Percentiles rank a stretch among this genome's conserved stretches.
Evolutionary conservation across 108 stramenopile genomes (phyloP).

Genomic region (Cyclotella cryptica): DNA sequence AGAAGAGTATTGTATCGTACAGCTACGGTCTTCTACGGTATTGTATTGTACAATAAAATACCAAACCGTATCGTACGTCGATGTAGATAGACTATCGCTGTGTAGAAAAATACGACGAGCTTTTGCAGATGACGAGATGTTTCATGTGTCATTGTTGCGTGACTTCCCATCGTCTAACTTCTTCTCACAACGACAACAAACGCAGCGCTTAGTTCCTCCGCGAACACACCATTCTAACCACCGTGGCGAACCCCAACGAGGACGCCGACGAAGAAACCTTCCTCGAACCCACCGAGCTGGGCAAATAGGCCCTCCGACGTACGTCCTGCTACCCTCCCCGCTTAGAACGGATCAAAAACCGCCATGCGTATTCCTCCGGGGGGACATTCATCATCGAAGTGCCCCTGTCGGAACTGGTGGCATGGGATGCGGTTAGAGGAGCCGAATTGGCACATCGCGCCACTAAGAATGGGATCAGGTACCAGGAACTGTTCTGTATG

Average conservation of each 20-base stretch:
- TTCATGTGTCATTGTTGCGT: too few species aligned
- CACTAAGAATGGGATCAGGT: slow-evolving; percentile 73
- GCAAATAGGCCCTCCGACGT: slow-evolving; percentile 56
- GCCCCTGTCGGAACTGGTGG: slow-evolving; percentile 70
- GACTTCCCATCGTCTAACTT: too few species aligned
- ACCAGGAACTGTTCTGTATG: slow-evolving; percentile 72
- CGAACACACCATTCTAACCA: slow-evolving; percentile 71
- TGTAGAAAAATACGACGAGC: too few species aligned
- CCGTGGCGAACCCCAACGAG: slow-evolving; percentile 42
- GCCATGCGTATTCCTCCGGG: slow-evolving; percentile 47
- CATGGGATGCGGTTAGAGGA: slow-evolving; percentile 74
- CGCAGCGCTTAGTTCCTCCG: slow-evolving; percentile 57
- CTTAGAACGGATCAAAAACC: slow-evolving; percentile 80
- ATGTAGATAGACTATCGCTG: too few species aligned
- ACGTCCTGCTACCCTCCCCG: slow-evolving; percentile 71
- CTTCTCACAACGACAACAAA: too few species aligned
- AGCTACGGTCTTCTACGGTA: too few species aligned
- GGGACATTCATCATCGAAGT: slow-evolving; percentile 76
- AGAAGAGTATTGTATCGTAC: too few species aligned
- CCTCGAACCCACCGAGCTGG: slow-evolving; percentile 69
- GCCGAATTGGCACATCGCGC: slow-evolving; percentile 71
- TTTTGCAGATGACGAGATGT: too few species aligned
- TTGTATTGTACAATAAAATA: too few species aligned
- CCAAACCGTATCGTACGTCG: too few species aligned
- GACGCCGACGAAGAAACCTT: slow-evolving; percentile 55